Evolutionary conservation across 2,329 filamentous ascomycete genomes (phyloP).

Genomic region (Fusarium decemcellulare): DNA sequence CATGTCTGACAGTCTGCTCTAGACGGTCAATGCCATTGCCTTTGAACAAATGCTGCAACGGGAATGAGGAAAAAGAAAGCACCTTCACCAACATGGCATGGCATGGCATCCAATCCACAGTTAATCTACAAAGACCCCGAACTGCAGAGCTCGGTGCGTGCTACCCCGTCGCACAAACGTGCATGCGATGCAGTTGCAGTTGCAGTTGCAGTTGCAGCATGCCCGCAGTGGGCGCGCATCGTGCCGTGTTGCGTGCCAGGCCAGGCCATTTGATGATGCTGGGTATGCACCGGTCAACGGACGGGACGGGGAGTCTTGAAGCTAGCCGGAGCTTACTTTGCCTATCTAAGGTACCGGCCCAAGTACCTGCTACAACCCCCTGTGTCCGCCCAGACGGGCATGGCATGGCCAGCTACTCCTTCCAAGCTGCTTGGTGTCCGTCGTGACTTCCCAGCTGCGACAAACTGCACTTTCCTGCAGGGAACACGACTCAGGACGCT

Average conservation of each 20-base stretch:
- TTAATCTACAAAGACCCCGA: background rate
- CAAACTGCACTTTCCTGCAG: slow-evolving; percentile 28
- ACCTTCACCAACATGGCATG: background rate
- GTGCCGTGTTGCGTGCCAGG: slow-evolving; percentile 10
- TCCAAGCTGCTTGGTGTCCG: background rate
- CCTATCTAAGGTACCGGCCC: background rate
- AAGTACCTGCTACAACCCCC: slow-evolving; percentile 5
- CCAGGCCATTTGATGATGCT: background rate
- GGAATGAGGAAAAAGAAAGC: slow-evolving; percentile 8
- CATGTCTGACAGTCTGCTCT: background rate
- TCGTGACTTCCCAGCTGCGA: slow-evolving; percentile 3
- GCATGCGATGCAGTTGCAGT: background rate
- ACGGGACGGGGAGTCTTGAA: background rate
- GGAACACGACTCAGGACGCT: slow-evolving; percentile 44
- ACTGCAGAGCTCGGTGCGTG: slow-evolving; percentile 8
- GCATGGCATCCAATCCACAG: background rate
- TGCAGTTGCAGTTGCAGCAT: slow-evolving; percentile 1
- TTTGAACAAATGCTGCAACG: background rate
- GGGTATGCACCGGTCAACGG: slow-evolving; percentile 5
- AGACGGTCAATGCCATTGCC: no score
- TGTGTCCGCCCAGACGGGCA: no score
- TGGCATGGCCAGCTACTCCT: no score
- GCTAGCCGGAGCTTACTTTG: background rate
- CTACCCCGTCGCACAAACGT: background rate
- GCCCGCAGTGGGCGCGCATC: slow-evolving; percentile 14